Percentiles rank a stretch among this genome's conserved stretches.
Conservation (phyloP, 2,329 filamentous ascomycete genomes). For the Lachnellula suecica region DNA sequence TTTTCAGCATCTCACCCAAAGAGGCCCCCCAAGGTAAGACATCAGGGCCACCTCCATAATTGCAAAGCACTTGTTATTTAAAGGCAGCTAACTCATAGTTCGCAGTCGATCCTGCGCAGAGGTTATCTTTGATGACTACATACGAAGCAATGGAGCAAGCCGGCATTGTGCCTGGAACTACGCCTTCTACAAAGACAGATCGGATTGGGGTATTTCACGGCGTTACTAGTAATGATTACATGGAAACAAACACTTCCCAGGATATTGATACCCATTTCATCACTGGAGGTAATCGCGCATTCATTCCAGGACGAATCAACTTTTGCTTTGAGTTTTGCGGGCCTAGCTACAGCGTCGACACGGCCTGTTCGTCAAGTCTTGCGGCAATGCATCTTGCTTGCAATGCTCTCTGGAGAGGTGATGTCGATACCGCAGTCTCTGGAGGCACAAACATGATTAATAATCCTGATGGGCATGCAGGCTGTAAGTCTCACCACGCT, state of each 20-base stretch:
- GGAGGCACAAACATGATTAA: conserved; percentile 36
- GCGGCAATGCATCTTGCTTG: conserved; percentile 54
- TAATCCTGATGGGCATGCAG: conserved; percentile 36
- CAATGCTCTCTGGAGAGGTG: conserved; percentile 46
- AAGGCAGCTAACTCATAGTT: no score
- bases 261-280: conserved; percentile 27
- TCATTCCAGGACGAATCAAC: conserved; percentile 32
- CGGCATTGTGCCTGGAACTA: conserved; percentile 55
- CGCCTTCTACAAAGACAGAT: conserved; percentile 40
- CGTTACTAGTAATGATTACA: conserved; percentile 24
- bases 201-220: conserved; percentile 26
- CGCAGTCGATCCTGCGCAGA: conserved; percentile 77
- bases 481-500: no score
- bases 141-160: conserved; percentile 81
- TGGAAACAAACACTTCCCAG: conserved; percentile 25
- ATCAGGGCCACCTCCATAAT: no score
- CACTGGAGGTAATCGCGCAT: conserved; percentile 46
- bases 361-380: conserved; percentile 56
- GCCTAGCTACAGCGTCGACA: conserved; percentile 57
- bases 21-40: conserved; percentile 78
- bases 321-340: conserved; percentile 39
- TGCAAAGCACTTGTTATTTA: no score
- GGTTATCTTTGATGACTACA: conserved; percentile 71
- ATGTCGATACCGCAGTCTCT: conserved; percentile 43
- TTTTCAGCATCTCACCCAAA: conserved; percentile 83